A percentile compares a stretch with the other conserved stretches of the same genome.
These are phyloP conservation scores for Emmonsiellopsis sp. DNA, from an alignment of 2,329 filamentous ascomycete genomes.

Conservation along the genomic window DNA sequence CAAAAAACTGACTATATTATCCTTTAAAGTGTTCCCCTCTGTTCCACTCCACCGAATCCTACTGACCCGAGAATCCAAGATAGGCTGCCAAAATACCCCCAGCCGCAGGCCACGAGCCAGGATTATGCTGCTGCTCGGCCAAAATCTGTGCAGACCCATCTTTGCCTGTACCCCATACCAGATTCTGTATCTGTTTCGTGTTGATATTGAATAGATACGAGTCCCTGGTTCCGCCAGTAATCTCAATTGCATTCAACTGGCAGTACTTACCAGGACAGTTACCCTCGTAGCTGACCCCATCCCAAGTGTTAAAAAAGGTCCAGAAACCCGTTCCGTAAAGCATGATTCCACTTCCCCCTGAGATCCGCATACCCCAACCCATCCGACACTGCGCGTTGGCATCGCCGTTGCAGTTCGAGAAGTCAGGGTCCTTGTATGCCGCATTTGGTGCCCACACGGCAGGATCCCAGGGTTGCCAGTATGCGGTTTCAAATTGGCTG, in stretches of 20 bases:
- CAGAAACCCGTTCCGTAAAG: conserved; percentile 69
- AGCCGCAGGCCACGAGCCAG: background rate
- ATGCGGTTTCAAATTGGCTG: conserved; percentile 85
- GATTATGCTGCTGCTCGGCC: background rate
- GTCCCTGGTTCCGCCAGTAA: conserved; percentile 24
- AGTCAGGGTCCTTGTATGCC: conserved; percentile 46
- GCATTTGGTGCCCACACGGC: conserved; percentile 33
- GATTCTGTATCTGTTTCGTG: background rate
- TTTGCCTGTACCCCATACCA: background rate
- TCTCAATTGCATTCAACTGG: conserved; percentile 67
- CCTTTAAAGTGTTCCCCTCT: too few species aligned
- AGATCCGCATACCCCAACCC: conserved; percentile 66
- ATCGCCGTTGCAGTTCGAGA: conserved; percentile 49
- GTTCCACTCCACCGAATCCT: background rate
- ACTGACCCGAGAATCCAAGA: background rate
- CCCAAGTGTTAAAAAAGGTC: conserved; percentile 58
- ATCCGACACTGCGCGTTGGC: conserved; percentile 50
- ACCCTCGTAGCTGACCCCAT: conserved; percentile 58
- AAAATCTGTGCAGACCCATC: background rate
- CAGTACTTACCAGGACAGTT: conserved; percentile 62
- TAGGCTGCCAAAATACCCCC: background rate
- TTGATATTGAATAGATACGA: background rate
- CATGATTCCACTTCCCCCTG: conserved; percentile 57
- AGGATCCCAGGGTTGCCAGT: conserved; percentile 67
- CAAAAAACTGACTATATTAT: too few species aligned